phyloP scores from a whole-genome alignment of 2,329 filamentous ascomycete genomes.

The Colletotrichum scovillei region DNA sequence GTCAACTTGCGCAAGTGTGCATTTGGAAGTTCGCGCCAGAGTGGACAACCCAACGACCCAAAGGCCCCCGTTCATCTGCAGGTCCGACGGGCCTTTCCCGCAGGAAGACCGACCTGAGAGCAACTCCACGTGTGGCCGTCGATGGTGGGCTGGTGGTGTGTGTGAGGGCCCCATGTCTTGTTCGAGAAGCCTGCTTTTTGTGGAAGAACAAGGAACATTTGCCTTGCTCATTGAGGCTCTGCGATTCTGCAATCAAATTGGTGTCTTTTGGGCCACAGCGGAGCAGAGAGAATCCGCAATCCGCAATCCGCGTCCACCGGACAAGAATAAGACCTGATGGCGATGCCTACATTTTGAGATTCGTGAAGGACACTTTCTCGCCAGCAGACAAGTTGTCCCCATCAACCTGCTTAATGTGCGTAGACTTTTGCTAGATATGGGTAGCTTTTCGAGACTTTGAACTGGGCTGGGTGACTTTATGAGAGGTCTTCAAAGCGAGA shows the following conservation, averaged over 20 bases:
- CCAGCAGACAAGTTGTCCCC: too few species aligned
- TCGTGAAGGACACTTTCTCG: neutral
- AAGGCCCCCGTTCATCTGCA: constrained; percentile 28
- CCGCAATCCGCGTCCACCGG: neutral
- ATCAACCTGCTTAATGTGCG: too few species aligned
- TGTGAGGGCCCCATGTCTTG: neutral
- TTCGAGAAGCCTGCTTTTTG: constrained; percentile 29
- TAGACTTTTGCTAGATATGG: too few species aligned
- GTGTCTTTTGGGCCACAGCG: neutral
- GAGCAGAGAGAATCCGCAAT: neutral
- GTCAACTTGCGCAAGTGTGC: constrained; percentile 29
- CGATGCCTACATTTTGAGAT: neutral
- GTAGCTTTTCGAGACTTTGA: too few species aligned
- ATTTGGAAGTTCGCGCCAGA: constrained; percentile 17
- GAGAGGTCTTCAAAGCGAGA: too few species aligned
- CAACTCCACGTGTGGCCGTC: constrained; percentile 14
- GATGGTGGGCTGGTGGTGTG: neutral
- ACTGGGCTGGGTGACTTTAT: too few species aligned
- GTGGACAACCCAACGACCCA: neutral
- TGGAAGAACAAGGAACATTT: constrained; percentile 2
- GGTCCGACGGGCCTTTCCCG: constrained; percentile 32
- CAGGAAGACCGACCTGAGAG: constrained; percentile 19
- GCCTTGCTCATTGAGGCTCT: constrained; percentile 7
- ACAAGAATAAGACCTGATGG: neutral
- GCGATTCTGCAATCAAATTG: neutral